Base-by-base conservation (phyloP, 164 flowering plant species). In the Annona cherimola region DNA sequence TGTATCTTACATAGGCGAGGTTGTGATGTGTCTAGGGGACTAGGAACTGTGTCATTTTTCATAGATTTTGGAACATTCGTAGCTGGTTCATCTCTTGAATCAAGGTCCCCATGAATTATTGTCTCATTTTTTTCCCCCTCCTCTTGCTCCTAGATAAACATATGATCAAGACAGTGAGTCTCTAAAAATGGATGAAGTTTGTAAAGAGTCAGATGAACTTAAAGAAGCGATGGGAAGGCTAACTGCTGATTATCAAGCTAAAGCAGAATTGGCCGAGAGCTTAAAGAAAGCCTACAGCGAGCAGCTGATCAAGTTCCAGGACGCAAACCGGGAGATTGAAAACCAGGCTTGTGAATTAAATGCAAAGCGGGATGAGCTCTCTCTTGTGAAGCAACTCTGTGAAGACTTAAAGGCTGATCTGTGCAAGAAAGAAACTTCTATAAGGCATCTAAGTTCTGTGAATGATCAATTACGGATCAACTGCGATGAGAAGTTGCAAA, bases 141-240 rank as follows among this genome's bases (percentile, higher is more conserved):
- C 61, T 3, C 8, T 35, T n/a, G 18, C 42, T 61, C 19, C 41
- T 55, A 42, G 42, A 4, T 4, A 40, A n/a, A 14, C 39, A 42
- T 45, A 12, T 11, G 20, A 19, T 61, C 65, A 61, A 50, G 19
- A 3, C 41, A 39, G 2, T 19, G 72, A 70, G 54, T 35, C 45
- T 8, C 9, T n/a, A 43, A 46, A 46, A 42, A 86, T 88, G 90
- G 93, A 86, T 3, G 77, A 60, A 71, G 73, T 86, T 3, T 78
- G 68, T 62, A 87, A 82, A 84, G 93, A 89, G 78, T 81, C 91
- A 16, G 93, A 88, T 73, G 92, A 87, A 69, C 78, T 81, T 39
- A 89, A 86, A 81, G 81, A 81, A 46, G 90, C 82, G 74, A 79
- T 82, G 79, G 88, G 83, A 75, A 89, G 79, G 86, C 88, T 93